Evolutionary conservation across 2,329 filamentous ascomycete species (phyloP).

Genomic region (Colletotrichum sp.): DNA sequence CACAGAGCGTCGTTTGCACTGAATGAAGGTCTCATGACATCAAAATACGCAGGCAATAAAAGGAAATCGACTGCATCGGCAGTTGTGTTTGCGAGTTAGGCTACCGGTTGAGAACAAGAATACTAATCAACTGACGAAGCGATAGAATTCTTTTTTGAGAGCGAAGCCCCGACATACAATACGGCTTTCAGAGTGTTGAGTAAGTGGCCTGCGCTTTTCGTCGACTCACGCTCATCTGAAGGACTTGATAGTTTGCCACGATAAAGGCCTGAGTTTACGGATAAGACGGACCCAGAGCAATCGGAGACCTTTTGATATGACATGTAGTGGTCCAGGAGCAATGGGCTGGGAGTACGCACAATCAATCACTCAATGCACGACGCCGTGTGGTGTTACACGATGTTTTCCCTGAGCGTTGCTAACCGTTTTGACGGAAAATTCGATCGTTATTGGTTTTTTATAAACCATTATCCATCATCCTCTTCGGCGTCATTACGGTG

Average conservation of each 20-base stretch:
- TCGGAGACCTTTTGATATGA: neutral
- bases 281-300: neutral
- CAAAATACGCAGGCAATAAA: neutral
- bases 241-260: neutral
- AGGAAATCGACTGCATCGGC: neutral
- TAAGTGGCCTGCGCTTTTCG: neutral
- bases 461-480: neutral
- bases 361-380: neutral
- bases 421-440: neutral
- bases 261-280: neutral
- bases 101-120: neutral
- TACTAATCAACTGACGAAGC: rapidly evolving
- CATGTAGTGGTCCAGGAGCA: neutral
- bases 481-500: neutral
- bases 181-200: neutral
- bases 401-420: neutral
- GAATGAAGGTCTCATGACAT: neutral
- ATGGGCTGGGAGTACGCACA: neutral
- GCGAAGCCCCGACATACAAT: neutral
- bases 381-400: neutral
- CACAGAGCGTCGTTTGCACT: neutral
- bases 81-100: neutral
- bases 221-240: neutral
- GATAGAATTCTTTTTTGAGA: neutral
- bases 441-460: rapidly evolving